Evolutionary conservation across 2,329 filamentous ascomycete genomes (phyloP), one percentile per base, ranked within the genome.

Genomic region (Alternaria burnsii): DNA sequence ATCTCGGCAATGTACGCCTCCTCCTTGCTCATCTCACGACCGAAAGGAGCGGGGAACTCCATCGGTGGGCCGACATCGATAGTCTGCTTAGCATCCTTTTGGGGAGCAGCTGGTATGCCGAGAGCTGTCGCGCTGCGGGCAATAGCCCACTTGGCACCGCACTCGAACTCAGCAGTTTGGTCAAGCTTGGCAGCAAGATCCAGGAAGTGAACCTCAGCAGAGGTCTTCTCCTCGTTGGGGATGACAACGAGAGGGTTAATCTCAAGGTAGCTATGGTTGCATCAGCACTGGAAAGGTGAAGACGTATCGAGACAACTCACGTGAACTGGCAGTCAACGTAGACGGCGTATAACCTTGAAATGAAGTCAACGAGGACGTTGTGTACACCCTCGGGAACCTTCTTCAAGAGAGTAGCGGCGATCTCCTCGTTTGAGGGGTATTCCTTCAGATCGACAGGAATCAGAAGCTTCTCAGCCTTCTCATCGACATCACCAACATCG

Each of bases 291-390:
- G 11, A 18, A 20, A 53, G 28, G 9, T 24, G 58, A 47, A 22
- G 24, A 36, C n/a, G 18, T 8, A 20, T 28, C 24, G 26, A 7
- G 18, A 32, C 18, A 46, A 71, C 79, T 69, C 68, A 82, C 79
- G 95, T 98, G 88, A 99, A 99, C 84, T 99, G 95, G 89, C 92
- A 97, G 87, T 99, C 95, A 69, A 98, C 95, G 78, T 98, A 99
- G 84, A 99, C 95, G 74, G 94, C 95, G 80, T 99, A 99, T 71
- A 99, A 87, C 75, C 95, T 90, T 77, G 93, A 93, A 85, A 99
- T 99, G 88, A 99, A 99, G 87, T 99, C 95, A 66, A 99, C 92
- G 62, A 99, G 89, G 77, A 99, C 95, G 78, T 97, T 97, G 88
- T 99, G 95, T 53, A 99, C 87, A 80, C 94, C 94, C 84, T 92